Evolutionary conservation across 257 asterid genomes (phyloP).

Genomic region (Cruciata laevipes): DNA sequence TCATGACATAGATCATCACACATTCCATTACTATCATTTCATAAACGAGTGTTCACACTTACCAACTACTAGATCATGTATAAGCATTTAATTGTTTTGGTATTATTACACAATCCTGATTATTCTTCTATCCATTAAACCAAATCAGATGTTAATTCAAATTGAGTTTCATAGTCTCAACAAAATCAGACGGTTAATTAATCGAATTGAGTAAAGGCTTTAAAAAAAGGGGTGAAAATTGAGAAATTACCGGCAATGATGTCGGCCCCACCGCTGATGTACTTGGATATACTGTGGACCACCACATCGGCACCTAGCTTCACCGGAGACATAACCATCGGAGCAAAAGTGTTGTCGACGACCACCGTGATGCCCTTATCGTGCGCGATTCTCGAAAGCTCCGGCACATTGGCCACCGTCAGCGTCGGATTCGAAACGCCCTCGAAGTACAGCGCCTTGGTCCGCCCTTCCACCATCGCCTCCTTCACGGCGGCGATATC

Average conservation of each 20-base stretch:
- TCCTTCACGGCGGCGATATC: conserved; percentile 45
- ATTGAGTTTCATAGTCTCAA: too few species aligned
- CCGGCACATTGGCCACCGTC: conserved; percentile 85
- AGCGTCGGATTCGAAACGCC: conserved; percentile 72
- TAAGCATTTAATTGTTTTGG: too few species aligned
- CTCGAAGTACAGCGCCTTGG: conserved; percentile 77
- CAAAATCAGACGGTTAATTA: neutral
- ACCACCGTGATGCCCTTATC: conserved; percentile 82
- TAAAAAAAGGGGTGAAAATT: neutral
- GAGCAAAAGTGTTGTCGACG: conserved; percentile 86
- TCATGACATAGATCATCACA: neutral
- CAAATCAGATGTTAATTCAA: neutral
- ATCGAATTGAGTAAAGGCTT: too few species aligned
- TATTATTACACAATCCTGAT: neutral
- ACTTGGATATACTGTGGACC: conserved; percentile 84
- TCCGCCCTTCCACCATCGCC: conserved; percentile 57
- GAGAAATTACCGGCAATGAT: conserved; percentile 62
- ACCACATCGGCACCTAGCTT: conserved; percentile 89
- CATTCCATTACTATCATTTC: neutral
- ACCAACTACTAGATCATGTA: neutral
- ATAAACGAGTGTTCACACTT: neutral
- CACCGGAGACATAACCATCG: conserved; percentile 96
- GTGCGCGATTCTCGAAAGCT: conserved; percentile 69
- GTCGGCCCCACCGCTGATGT: conserved; percentile 91
- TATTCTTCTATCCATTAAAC: too few species aligned